Conservation (phyloP, 257 asterid species). For the Cordia subcordata region DNA sequence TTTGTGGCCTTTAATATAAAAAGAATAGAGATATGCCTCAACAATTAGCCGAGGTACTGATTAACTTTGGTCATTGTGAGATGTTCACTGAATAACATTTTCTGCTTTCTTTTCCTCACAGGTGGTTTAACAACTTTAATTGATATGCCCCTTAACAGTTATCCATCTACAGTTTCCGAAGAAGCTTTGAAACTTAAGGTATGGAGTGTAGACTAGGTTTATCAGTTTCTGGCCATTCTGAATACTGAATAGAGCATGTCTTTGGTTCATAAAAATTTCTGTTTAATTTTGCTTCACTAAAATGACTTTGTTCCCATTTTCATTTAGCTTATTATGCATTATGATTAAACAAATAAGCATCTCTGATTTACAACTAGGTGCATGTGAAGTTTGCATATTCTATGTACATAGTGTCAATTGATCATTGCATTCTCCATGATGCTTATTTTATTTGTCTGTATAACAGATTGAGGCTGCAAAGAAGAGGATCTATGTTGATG, state of each 20-base stretch:
- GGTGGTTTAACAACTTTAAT: conserved; percentile 94
- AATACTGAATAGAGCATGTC: background rate
- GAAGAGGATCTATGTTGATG: conserved; percentile 83
- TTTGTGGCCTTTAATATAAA: no score
- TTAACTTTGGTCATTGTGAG: no score
- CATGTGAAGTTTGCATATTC: background rate
- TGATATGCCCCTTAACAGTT: conserved; percentile 94
- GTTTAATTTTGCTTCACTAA: background rate
- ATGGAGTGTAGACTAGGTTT: conserved; percentile 1
- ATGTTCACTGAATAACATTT: no score
- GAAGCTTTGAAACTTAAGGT: conserved; percentile 89
- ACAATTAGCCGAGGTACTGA: no score
- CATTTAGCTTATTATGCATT: background rate
- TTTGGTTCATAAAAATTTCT: conserved; percentile 4
- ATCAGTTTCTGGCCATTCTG: background rate
- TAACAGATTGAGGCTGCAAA: conserved; percentile 69
- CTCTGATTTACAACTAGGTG: background rate
- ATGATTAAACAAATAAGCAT: background rate
- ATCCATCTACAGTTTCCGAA: conserved; percentile 83
- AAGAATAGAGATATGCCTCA: no score
- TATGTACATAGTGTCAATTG: background rate
- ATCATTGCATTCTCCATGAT: background rate
- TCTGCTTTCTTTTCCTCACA: conserved; percentile 19
- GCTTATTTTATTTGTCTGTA: conserved; percentile 3
- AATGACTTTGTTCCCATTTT: background rate